Conservation (phyloP, 805 yeast genomes). For the Monosporozyma aquatica region DNA sequence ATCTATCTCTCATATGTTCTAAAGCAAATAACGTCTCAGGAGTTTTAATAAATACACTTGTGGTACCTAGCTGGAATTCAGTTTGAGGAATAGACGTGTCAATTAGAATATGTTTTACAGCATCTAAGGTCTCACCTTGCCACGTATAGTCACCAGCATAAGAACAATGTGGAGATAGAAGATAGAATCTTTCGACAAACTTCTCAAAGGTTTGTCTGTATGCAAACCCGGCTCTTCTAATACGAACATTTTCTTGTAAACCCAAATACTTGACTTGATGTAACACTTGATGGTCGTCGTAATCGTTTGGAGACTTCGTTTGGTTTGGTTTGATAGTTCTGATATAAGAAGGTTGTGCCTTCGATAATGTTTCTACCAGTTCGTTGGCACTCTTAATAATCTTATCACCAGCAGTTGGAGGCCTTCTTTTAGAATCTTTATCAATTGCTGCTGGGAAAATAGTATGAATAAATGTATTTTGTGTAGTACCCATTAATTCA, state of each 20-base stretch:
- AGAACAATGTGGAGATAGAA: constrained; percentile 80
- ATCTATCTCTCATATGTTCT: constrained; percentile 92
- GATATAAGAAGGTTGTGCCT: constrained; percentile 90
- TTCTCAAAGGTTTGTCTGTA: constrained; percentile 94
- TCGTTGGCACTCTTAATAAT: constrained; percentile 87
- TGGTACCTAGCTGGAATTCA: constrained; percentile 86
- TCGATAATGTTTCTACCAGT: constrained; percentile 78
- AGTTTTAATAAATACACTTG: constrained; percentile 89
- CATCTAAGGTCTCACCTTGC: constrained; percentile 50
- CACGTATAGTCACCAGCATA: constrained; percentile 78
- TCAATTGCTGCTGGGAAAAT: constrained; percentile 61
- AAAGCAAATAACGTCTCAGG: constrained; percentile 94
- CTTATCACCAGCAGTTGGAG: constrained; percentile 94
- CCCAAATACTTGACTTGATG: constrained; percentile 96
- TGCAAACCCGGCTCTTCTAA: constrained; percentile 97
- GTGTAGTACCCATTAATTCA: constrained; percentile 65
- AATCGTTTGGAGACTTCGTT: constrained; percentile 81
- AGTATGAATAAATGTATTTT: constrained; percentile 49
- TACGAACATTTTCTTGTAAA: constrained; percentile 91
- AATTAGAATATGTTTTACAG: constrained; percentile 42
- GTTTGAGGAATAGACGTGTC: constrained; percentile 62
- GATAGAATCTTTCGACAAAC: constrained; percentile 87
- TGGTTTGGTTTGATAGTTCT: constrained; percentile 97
- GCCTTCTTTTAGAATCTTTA: constrained; percentile 65
- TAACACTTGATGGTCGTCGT: constrained; percentile 78